These are phyloP conservation scores for Apiospora phragmitis DNA, from an alignment of 2,329 filamentous ascomycete genomes.

Conservation along the genomic window DNA sequence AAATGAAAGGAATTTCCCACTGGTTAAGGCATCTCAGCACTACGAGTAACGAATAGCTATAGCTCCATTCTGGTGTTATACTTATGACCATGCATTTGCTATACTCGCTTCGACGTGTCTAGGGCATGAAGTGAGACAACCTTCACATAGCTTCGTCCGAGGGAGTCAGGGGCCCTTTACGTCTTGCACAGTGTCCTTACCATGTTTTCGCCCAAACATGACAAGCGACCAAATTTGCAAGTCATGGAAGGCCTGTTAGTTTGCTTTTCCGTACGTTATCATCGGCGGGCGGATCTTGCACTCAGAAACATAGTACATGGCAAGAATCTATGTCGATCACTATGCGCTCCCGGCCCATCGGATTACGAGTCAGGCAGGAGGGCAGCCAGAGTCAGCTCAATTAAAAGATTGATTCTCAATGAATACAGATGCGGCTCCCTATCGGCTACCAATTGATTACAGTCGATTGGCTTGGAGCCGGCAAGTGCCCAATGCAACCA, in stretches of 20 bases:
- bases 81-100: neutral
- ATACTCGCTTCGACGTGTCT: neutral
- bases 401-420: neutral
- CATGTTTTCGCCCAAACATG: neutral
- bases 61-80: too few species aligned
- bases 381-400: neutral
- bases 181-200: neutral
- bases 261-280: neutral
- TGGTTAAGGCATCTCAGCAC: neutral
- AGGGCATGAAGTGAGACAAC: neutral
- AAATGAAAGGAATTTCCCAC: neutral
- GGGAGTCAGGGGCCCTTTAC: neutral
- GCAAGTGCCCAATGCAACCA: neutral
- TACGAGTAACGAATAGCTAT: too few species aligned
- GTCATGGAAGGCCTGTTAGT: neutral
- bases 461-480: neutral
- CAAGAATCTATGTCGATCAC: neutral
- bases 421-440: neutral
- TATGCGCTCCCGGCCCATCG: neutral
- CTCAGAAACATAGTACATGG: neutral
- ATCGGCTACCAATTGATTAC: neutral
- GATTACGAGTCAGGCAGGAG: neutral
- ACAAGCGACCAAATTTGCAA: neutral
- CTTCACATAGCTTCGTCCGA: neutral
- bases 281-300: slow-evolving; percentile 1